Percentiles rank a stretch among this genome's conserved stretches.
Evolutionary conservation across 164 flowering plant genomes (phyloP).

Genomic region (Amborella trichopoda): DNA sequence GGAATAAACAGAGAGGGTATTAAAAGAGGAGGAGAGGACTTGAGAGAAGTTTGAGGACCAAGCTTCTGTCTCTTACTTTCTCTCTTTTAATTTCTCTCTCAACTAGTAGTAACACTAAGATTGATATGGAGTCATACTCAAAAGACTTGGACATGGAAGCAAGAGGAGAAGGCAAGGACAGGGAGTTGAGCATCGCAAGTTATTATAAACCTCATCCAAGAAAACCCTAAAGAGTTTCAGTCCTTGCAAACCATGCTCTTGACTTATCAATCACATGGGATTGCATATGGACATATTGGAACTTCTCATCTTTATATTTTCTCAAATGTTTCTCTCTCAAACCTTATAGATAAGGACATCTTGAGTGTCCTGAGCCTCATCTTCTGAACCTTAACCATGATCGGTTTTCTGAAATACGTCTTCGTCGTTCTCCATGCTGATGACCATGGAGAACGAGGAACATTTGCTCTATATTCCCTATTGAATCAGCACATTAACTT

Average conservation of each 20-base stretch:
- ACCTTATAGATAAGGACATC: slow-evolving; percentile 10
- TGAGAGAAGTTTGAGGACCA: too few relatives aligned
- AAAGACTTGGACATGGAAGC: too few relatives aligned
- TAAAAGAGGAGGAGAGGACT: too few relatives aligned
- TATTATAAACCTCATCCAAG: too few relatives aligned
- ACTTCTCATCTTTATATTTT: slow-evolving; percentile 18
- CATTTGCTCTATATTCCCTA: slow-evolving; percentile 18
- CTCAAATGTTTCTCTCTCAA: slow-evolving; percentile 9
- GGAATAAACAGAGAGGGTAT: too few relatives aligned
- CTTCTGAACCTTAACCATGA: slow-evolving; percentile 16
- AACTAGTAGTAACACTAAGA: too few relatives aligned
- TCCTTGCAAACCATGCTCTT: slow-evolving; percentile 7
- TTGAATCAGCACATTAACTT: slow-evolving; percentile 12
- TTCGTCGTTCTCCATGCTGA: slow-evolving; percentile 16
- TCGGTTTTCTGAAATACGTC: slow-evolving; percentile 16
- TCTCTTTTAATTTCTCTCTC: too few relatives aligned
- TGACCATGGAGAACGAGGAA: slow-evolving; percentile 22
- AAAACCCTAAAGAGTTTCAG: too few relatives aligned
- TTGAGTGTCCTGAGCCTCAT: slow-evolving; percentile 16
- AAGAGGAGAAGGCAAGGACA: too few relatives aligned
- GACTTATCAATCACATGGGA: slow-evolving; percentile 18
- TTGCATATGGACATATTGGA: slow-evolving; percentile 19
- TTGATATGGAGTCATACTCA: too few relatives aligned
- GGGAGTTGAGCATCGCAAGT: too few relatives aligned
- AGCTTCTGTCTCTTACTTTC: too few relatives aligned